Evolutionary conservation across 495 filamentous ascomycete species (phyloP), one percentile per base, ranked within the genome.

Genomic region (Pyrenula aspistea): DNA sequence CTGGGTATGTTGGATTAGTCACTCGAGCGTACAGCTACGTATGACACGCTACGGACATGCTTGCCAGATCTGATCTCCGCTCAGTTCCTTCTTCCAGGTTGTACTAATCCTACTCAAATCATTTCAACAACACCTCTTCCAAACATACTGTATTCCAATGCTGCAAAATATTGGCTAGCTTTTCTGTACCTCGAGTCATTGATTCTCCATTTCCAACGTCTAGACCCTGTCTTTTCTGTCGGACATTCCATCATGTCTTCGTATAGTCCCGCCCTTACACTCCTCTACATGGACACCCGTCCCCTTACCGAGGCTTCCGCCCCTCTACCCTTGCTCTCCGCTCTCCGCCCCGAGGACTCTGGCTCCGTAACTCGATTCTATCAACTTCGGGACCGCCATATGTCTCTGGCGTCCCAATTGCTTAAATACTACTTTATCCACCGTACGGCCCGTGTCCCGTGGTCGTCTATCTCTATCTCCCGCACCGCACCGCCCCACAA

Each of bases 341-440:
- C 67, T 10, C 62, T 77, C 2, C 68, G 66, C 55, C 59, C 59
- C 20, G 42, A 60, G 25, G 71, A 77, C 50, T 71, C 73, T 57
- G 59, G 61, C 42, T 57, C 67, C 15, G 63, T 73, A 54, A 65
- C 60, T 49, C 67, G 67, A 58, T 77, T 59, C 62, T 65, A 73
- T 56, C 70, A 71, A 57, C 56, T 68, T 0, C 59, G 69, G 56
- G 74, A 77, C 58, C 67, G 64, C 49, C 71, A 71, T 63, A 74
- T 75, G 73, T 74, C 74, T 10, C 77, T 95, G 12, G 87, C 75
- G 36, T 94, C 89, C 15, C 78, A 83, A 55, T 78, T 95, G 1
- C 72, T 95, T 24, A 96, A 96, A 73, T 87, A 86, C 63, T 73
- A 81, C 55, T 86, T 83, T 61, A 79, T 94, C 58, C 73, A 81